phyloP scores from a whole-genome alignment of 2,329 filamentous ascomycete genomes.

The Clonostachys solani region DNA sequence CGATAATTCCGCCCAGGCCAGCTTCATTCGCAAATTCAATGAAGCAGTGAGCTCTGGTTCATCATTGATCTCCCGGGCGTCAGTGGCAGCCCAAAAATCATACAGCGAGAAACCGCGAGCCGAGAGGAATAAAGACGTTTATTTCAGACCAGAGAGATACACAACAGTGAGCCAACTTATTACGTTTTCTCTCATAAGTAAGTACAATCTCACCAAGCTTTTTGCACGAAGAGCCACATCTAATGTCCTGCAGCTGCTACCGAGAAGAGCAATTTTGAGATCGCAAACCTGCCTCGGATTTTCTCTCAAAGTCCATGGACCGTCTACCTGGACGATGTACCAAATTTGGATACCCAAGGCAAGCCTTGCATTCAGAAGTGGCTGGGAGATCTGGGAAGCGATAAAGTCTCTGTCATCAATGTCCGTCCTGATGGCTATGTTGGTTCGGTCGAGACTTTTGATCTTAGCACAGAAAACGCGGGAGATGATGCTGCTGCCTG shows the following conservation, averaged over 20 bases:
- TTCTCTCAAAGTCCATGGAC: conserved; percentile 66
- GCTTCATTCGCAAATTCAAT: conserved; percentile 59
- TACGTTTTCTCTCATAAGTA: conserved; percentile 66
- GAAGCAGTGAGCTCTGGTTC: conserved; percentile 42
- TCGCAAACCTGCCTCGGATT: conserved; percentile 57
- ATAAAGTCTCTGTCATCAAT: conserved; percentile 60
- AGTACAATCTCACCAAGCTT: conserved; percentile 49
- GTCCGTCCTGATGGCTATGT: conserved; percentile 73
- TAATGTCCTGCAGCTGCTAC: conserved; percentile 11
- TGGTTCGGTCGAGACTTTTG: conserved; percentile 55
- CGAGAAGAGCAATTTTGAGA: conserved; percentile 48
- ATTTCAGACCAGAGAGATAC: conserved; percentile 64
- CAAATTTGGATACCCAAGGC: conserved; percentile 36
- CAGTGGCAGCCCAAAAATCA: conserved; percentile 53
- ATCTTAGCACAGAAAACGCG: conserved; percentile 43
- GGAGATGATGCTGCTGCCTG: conserved; percentile 48
- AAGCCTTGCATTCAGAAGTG: conserved; percentile 65
- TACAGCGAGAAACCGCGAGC: conserved; percentile 56
- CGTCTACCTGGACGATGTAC: conserved; percentile 65
- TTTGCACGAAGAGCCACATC: conserved; percentile 54
- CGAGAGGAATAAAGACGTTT: conserved; percentile 58
- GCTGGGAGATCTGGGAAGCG: conserved; percentile 53
- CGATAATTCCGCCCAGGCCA: conserved; percentile 32
- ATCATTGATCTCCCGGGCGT: conserved; percentile 56
- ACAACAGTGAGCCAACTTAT: conserved; percentile 63